These are phyloP conservation scores for Hyaloperonospora brassicae DNA, from an alignment of 352 stramenopile species.

Conservation along the genomic window DNA sequence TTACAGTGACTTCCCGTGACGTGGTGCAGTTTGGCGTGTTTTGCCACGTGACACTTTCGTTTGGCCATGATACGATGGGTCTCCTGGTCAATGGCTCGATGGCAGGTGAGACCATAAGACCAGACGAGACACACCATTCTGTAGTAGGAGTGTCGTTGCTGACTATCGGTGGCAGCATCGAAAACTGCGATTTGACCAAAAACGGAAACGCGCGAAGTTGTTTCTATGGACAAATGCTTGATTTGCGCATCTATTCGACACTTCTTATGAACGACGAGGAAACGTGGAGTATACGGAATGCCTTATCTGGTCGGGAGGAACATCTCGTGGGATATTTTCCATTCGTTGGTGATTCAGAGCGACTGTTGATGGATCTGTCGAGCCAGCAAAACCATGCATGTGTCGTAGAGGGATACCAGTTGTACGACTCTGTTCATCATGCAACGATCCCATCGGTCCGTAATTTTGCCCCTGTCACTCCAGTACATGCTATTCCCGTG, in stretches of 20 bases:
- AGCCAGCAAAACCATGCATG: constrained; percentile 68
- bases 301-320: constrained; percentile 31
- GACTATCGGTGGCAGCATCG: constrained; percentile 42
- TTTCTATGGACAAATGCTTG: constrained; percentile 59
- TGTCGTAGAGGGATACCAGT: constrained; percentile 41
- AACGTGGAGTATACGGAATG: constrained; percentile 24
- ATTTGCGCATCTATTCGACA: constrained; percentile 62
- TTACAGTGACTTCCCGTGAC: constrained; percentile 30
- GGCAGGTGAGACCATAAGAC: constrained; percentile 27
- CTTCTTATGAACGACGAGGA: constrained; percentile 24
- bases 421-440: constrained; percentile 17
- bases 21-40: constrained; percentile 43
- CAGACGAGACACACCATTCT: constrained; percentile 21
- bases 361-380: constrained; percentile 61
- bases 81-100: constrained; percentile 44
- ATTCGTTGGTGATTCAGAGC: constrained; percentile 51
- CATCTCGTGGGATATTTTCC: constrained; percentile 69
- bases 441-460: constrained; percentile 12
- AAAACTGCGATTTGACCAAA: constrained; percentile 23
- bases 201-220: constrained; percentile 23
- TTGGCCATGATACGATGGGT: constrained; percentile 29
- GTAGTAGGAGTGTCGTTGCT: constrained; percentile 29
- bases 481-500: constrained; percentile 31
- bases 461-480: constrained; percentile 26
- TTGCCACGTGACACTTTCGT: constrained; percentile 52